Evolutionary conservation across 2,329 filamentous ascomycete species (phyloP), one percentile per base, ranked within the genome.

Genomic region (Apiospora rasikravindrae): DNA sequence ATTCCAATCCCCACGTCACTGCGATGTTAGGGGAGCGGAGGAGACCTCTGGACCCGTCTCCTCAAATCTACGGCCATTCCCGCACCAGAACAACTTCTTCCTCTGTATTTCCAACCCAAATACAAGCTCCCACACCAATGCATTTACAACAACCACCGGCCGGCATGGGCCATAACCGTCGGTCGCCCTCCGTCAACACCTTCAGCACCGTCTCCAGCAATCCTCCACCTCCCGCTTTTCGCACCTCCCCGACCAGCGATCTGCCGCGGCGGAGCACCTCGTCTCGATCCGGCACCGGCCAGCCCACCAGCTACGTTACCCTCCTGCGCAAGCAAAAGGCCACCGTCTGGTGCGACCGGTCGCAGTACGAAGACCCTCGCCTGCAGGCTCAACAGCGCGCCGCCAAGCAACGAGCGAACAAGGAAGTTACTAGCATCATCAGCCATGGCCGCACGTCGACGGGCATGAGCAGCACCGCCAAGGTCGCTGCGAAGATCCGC

Each of bases 321-420:
- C 88, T 98, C n/a, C 92, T 99, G 84, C 91, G 96, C 74, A 96
- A 95, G 81, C 96, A 99, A 83, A 98, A 98, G 82, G 96, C 95
- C 44, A 99, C 96, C 0, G 96, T 99, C 5, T 99, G 96, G 96
- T 98, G 95, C 85, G 96, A 98, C 80, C 92, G 95, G 70, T 90
- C 96, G 13, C 96, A 99, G 81, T 91, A 94, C 74, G 95, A 98
- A 82, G 96, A 99, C 81, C 94, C 96, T 0, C 89, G 94, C 69
- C 85, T 96, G 72, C 85, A 92, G 4, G 95, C 94, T 40, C 93
- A 95, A 78, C 95, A 97, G 81, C 90, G 93, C 72, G 93, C 93
- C 49, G 96, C 95, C 72, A 97, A 96, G 86, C 91, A 94, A 85
- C 89, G 95, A 68, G 96, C 96, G 16, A 92, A 92, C 71, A 90